phyloP scores from a whole-genome alignment of 1,284 basidiomycete genomes.

The Ustilago shanxiensis region DNA sequence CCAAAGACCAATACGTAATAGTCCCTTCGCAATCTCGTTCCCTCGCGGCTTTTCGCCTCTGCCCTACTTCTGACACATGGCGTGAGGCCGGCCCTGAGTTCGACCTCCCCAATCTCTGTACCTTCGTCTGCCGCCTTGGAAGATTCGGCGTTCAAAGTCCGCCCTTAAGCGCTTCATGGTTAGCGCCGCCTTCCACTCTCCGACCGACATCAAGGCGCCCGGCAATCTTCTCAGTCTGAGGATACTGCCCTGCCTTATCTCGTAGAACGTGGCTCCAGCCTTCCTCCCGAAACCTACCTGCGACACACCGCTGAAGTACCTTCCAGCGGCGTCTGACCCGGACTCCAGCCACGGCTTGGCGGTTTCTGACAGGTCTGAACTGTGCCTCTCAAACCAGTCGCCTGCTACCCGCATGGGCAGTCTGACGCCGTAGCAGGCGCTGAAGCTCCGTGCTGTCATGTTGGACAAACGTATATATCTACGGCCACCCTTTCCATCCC shows the following conservation, averaged over 20 bases:
- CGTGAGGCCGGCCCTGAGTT: background rate
- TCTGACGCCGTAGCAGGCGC: background rate
- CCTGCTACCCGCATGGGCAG: background rate
- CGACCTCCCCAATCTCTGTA: background rate
- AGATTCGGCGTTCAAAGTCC: conserved; percentile 20
- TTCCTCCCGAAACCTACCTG: background rate
- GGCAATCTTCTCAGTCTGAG: background rate
- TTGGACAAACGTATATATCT: conserved; percentile 19
- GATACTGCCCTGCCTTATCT: background rate
- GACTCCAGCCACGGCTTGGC: conserved; percentile 1
- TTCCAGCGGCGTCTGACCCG: background rate
- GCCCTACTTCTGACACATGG: background rate
- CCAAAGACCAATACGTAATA: no score
- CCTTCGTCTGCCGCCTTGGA: background rate
- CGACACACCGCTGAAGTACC: conserved; percentile 5
- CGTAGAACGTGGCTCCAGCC: background rate
- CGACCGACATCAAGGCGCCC: background rate
- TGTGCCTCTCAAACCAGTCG: background rate
- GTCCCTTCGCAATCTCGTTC: background rate
- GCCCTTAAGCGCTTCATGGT: conserved; percentile 5
- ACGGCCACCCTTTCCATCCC: background rate
- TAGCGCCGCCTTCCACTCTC: conserved; percentile 8
- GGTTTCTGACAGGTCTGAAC: conserved; percentile 10
- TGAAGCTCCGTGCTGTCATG: background rate
- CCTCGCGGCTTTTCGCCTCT: background rate